Conservation (phyloP, 257 asterid genomes). For the Solanum habrochaites region DNA sequence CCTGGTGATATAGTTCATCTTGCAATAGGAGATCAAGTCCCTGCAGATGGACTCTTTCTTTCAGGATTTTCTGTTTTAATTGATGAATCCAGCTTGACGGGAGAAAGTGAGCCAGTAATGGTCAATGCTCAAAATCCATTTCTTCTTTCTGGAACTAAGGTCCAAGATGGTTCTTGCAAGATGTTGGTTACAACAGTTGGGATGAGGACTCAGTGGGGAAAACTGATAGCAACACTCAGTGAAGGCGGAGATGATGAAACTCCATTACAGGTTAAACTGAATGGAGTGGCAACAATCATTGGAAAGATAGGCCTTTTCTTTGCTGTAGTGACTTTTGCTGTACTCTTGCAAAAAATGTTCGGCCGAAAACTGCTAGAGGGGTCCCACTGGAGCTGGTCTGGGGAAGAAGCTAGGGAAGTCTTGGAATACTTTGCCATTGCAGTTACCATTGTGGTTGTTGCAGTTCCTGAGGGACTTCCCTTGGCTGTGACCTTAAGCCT, state of each 20-base stretch:
- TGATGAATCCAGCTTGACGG: slow-evolving; percentile 10
- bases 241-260: slow-evolving; percentile 10
- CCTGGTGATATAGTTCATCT: slow-evolving; percentile 13
- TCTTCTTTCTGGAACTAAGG: slow-evolving; percentile 13
- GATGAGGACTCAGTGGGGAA: slow-evolving; percentile 13
- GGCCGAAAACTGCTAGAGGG: not conserved
- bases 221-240: slow-evolving; percentile 5
- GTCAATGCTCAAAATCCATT: slow-evolving; percentile 5
- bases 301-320: slow-evolving; percentile 8
- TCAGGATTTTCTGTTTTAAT: slow-evolving; percentile 9
- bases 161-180: slow-evolving; percentile 6
- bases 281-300: slow-evolving; percentile 6
- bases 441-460: slow-evolving; percentile 6
- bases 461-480: slow-evolving; percentile 11
- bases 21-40: slow-evolving; percentile 8
- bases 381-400: slow-evolving; percentile 10
- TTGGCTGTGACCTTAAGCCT: slow-evolving; percentile 11
- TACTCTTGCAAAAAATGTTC: not conserved
- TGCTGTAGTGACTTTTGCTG: slow-evolving; percentile 7
- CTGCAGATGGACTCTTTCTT: slow-evolving; percentile 10
- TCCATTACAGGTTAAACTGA: slow-evolving; percentile 8
- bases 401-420: slow-evolving; percentile 4
- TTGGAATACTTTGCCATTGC: slow-evolving; percentile 8
- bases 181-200: slow-evolving; percentile 11
- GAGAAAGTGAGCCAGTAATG: slow-evolving; percentile 10